Percentiles rank a stretch among this genome's conserved stretches.
phyloP scores from a whole-genome alignment of 139 green algal species.

The Chlamydomonas incerta region DNA sequence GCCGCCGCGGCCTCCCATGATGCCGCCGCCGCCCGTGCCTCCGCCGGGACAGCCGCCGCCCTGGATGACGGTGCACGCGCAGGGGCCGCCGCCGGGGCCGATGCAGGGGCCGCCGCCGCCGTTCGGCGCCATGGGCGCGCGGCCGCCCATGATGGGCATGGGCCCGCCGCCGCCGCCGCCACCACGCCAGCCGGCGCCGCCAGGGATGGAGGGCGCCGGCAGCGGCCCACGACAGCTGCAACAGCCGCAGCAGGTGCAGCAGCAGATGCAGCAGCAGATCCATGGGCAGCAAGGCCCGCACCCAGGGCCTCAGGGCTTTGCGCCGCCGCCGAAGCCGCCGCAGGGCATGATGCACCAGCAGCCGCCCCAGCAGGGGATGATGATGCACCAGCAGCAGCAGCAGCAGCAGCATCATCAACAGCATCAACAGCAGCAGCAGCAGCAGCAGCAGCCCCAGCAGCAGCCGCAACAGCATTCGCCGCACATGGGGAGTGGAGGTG shows the following conservation, averaged over 20 bases:
- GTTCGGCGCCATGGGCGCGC: too few relatives aligned
- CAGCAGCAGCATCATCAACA: too few relatives aligned
- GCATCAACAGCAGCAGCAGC: too few relatives aligned
- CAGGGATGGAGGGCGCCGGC: too few relatives aligned
- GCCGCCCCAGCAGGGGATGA: not conserved
- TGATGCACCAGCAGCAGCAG: not conserved
- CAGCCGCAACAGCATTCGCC: too few relatives aligned
- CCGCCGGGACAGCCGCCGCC: not conserved
- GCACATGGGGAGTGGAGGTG: too few relatives aligned
- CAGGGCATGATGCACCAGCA: not conserved
- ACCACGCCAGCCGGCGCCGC: too few relatives aligned
- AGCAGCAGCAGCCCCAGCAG: too few relatives aligned
- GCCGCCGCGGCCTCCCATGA: not conserved
- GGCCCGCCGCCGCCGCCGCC: too few relatives aligned
- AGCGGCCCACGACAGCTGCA: not conserved
- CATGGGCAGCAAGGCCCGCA: too few relatives aligned
- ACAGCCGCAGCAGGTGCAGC: not conserved
- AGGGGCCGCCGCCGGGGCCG: not conserved
- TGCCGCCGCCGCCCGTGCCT: not conserved
- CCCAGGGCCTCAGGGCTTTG: not conserved
- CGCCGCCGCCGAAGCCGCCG: not conserved
- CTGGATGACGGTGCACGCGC: not conserved
- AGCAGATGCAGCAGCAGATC: not conserved
- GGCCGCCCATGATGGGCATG: too few relatives aligned
- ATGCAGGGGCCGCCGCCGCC: not conserved